Evolutionary conservation across 2,329 filamentous ascomycete species (phyloP), one percentile per base, ranked within the genome.

Genomic region (Aquanectria penicillioides): DNA sequence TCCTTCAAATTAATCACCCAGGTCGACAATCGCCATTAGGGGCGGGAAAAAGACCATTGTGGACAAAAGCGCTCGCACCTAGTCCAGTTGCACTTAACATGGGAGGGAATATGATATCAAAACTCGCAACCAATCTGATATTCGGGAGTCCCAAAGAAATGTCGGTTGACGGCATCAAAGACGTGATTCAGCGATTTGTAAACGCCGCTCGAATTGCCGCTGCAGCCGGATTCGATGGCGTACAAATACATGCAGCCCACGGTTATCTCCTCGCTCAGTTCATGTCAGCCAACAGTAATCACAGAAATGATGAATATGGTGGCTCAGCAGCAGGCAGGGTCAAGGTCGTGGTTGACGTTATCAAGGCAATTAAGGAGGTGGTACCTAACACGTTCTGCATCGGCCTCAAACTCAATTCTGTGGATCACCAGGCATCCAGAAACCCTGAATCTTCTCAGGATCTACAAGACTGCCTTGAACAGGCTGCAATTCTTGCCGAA

Each of bases 201-300:
- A 72, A 78, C 20, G 80, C 78, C 1, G 86, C 87, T 1, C 75
- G 78, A 6, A 66, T 88, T 4, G 71, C 75, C 0, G 72, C 76
- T 2, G 75, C 79, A 1, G 75, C 85, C 0, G 83, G 80, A 1
- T 78, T 83, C 28, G 76, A 77, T 2, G 80, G 80, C 1, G 67
- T 80, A 1, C 70, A 83, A 64, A 72, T 83, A 10, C 81, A 83
- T 33, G 80, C 69, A 4, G 81, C 81, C 0, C 85, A 89, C 61
- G 86, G 86, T 1, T 88, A 86, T 65, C 75, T 89, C 3, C 71
- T 88, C 0, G 77, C 81, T 6, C 82, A 86, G 59, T 88, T 88
- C 67, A 69, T 88, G 15, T 81, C 78, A 1, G 72, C 77, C 2
- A 78, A 75, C 22, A 79, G 77, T 0, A 88, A 88, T 65, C 69